Evolutionary conservation across 441 rosid genomes (phyloP).

Genomic region (Erodium chrysanthum): DNA sequence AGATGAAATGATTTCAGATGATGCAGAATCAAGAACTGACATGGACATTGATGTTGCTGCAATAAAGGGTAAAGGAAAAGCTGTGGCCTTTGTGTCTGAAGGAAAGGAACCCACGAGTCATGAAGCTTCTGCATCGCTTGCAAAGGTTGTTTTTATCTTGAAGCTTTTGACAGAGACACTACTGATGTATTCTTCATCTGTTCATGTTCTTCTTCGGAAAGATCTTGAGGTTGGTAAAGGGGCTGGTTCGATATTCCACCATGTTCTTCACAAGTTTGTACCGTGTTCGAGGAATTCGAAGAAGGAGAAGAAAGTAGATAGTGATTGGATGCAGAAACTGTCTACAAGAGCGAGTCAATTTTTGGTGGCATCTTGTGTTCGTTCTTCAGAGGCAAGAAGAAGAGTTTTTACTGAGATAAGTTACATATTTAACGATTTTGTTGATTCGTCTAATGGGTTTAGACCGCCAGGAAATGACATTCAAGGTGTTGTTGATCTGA

Average conservation of each 20-base stretch:
- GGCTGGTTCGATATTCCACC: constrained; percentile 68
- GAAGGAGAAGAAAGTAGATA: constrained; percentile 70
- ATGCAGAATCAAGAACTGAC: constrained; percentile 42
- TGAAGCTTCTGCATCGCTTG: constrained; percentile 67
- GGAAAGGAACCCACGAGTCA: constrained; percentile 43
- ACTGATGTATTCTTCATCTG: constrained; percentile 73
- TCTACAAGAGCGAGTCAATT: constrained; percentile 75
- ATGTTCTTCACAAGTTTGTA: constrained; percentile 67
- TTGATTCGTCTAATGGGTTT: constrained; percentile 46
- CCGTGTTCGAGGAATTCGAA: constrained; percentile 52
- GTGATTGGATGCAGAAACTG: constrained; percentile 88
- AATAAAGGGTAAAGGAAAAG: constrained; percentile 82
- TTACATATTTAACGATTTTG: constrained; percentile 56
- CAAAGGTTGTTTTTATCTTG: constrained; percentile 79
- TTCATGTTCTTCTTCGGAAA: constrained; percentile 72
- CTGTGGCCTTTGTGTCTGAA: constrained; percentile 50
- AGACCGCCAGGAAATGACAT: constrained; percentile 57
- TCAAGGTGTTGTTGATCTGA: constrained; percentile 63
- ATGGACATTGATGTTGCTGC: constrained; percentile 92
- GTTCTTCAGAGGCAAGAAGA: constrained; percentile 85
- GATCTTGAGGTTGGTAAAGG: constrained; percentile 63
- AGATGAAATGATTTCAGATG: constrained; percentile 41
- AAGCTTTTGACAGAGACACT: constrained; percentile 87
- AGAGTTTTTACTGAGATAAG: constrained; percentile 71
- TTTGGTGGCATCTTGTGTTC: constrained; percentile 85